These are phyloP conservation scores for Miamiensis avidus DNA, from an alignment of 169 alveolate species.

Conservation along the genomic window DNA sequence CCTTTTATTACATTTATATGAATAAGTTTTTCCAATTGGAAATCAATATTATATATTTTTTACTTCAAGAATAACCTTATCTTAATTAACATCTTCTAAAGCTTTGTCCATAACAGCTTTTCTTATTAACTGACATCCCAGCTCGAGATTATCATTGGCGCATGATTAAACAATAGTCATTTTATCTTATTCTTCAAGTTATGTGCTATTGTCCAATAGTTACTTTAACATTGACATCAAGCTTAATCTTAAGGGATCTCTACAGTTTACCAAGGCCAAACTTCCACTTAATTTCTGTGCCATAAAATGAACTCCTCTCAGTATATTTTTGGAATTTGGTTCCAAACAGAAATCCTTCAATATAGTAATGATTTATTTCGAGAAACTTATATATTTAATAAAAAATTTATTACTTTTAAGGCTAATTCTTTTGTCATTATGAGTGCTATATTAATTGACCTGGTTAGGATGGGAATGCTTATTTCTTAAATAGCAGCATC, in stretches of 20 bases:
- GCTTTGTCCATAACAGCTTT: constrained; percentile 95
- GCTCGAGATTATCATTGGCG: constrained; percentile 93
- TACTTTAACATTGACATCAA: constrained; percentile 90
- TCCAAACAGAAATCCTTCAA: constrained; percentile 97
- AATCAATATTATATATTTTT: no score
- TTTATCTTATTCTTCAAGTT: constrained; percentile 81
- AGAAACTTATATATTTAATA: no score
- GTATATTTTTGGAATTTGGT: constrained; percentile 88
- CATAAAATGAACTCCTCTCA: constrained; percentile 92
- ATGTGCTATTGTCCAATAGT: constrained; percentile 57
- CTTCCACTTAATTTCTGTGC: constrained; percentile 93
- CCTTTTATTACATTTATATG: constrained; percentile 6
- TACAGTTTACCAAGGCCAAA: constrained; percentile 95
- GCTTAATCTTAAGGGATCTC: constrained; percentile 94
- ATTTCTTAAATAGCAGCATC: constrained; percentile 96
- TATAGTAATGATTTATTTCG: no score
- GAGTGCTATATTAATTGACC: constrained; percentile 95
- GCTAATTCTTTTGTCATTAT: constrained; percentile 95
- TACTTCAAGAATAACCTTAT: constrained; percentile 55
- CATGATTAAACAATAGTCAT: constrained; percentile 84
- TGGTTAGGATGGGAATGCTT: constrained; percentile 84
- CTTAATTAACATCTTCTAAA: constrained; percentile 81
- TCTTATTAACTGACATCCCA: constrained; percentile 94
- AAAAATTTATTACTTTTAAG: no score
- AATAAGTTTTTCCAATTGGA: no score